phyloP scores from a whole-genome alignment of 768 basidiomycete genomes.

The Amanita rubescens region DNA sequence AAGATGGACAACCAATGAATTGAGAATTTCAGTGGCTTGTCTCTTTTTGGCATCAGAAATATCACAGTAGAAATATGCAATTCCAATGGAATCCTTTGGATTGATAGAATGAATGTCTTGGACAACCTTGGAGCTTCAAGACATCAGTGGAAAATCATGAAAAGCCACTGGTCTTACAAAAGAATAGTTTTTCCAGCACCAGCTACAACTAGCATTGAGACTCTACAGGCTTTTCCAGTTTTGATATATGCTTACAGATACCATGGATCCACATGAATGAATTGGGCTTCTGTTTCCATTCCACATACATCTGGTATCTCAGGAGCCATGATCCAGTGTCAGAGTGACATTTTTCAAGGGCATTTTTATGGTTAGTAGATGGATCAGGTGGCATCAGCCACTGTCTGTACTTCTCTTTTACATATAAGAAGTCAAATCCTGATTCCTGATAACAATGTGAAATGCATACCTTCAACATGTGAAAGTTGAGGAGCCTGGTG shows the following conservation, averaged over 20 bases:
- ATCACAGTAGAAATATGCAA: slow-evolving; percentile 3
- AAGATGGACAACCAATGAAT: not conserved
- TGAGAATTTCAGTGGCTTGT: not conserved
- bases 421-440: too few relatives aligned
- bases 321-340: not conserved
- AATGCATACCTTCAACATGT: too few relatives aligned
- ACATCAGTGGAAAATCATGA: not conserved
- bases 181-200: not conserved
- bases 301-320: not conserved
- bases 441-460: too few relatives aligned
- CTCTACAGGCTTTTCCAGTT: too few relatives aligned
- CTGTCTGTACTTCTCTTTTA: not conserved
- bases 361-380: not conserved
- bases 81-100: not conserved
- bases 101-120: not conserved
- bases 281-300: not conserved
- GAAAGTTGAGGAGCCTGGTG: too few relatives aligned
- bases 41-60: not conserved
- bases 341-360: not conserved
- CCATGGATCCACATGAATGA: not conserved
- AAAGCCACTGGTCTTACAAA: not conserved
- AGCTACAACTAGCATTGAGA: too few relatives aligned
- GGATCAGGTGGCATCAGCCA: not conserved
- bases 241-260: not conserved
- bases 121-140: not conserved